Percentiles rank a stretch among this genome's conserved stretches.
Conservation (phyloP, 176 grass and related monocot genomes). For the Cenchrus purpureus region DNA sequence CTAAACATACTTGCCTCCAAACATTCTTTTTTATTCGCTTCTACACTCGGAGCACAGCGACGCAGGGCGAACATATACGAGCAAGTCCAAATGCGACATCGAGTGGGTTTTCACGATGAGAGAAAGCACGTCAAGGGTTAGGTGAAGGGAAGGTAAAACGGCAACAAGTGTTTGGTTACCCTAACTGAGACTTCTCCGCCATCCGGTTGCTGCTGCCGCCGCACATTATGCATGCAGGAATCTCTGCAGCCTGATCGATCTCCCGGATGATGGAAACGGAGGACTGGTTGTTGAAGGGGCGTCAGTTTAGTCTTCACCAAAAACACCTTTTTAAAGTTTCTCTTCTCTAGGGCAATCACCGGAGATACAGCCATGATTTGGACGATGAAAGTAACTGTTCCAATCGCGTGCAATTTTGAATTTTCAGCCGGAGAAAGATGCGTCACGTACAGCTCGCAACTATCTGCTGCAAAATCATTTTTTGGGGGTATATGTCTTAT, state of each 20-base stretch:
- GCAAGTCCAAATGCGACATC: slow-evolving; percentile 29
- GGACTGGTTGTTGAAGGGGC: background rate
- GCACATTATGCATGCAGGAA: background rate
- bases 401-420: slow-evolving; percentile 11
- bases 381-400: background rate
- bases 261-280: slow-evolving; percentile 30
- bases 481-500: background rate
- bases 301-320: slow-evolving; percentile 32
- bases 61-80: background rate
- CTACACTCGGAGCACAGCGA: background rate
- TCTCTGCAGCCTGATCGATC: slow-evolving; percentile 10
- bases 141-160: slow-evolving; percentile 54
- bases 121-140: slow-evolving; percentile 52
- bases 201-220: background rate
- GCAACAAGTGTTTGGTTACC: slow-evolving; percentile 44
- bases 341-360: background rate
- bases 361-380: slow-evolving; percentile 3
- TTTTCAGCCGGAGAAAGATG: slow-evolving; percentile 1
- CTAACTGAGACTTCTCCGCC: slow-evolving; percentile 33
- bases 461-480: background rate
- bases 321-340: background rate
- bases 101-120: slow-evolving; percentile 24
- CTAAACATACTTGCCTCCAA: background rate
- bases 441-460: background rate
- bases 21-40: slow-evolving; percentile 16